phyloP scores from a whole-genome alignment of 495 filamentous ascomycete species.

The Emericellopsis terricola region DNA sequence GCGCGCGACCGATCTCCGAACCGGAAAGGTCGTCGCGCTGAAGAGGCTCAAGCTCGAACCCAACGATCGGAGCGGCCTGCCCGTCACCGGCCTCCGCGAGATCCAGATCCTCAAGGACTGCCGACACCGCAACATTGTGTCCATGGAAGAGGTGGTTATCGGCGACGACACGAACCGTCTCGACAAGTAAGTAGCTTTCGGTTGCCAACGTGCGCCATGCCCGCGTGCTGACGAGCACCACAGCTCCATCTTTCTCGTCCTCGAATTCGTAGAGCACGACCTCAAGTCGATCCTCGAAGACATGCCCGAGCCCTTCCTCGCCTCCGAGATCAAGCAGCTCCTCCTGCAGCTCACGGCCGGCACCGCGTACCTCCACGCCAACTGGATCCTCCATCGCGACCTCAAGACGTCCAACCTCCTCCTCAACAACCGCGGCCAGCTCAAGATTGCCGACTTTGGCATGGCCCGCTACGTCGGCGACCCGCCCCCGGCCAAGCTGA shows the following conservation, averaged over 20 bases:
- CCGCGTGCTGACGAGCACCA: constrained; percentile 4
- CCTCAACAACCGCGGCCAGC: constrained; percentile 83
- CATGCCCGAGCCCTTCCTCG: constrained; percentile 86
- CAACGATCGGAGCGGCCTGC: constrained; percentile 60
- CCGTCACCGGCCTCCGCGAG: constrained; percentile 82
- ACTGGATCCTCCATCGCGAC: constrained; percentile 94
- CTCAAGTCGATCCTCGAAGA: constrained; percentile 85
- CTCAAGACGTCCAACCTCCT: constrained; percentile 94
- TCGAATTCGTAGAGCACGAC: constrained; percentile 97
- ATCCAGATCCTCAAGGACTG: constrained; percentile 41
- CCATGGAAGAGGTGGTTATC: constrained; percentile 71
- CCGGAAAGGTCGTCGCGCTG: constrained; percentile 76
- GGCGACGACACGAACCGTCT: constrained; percentile 44
- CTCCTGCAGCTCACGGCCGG: constrained; percentile 69
- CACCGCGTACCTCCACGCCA: constrained; percentile 66
- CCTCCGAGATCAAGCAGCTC: constrained; percentile 84
- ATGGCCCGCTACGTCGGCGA: constrained; percentile 87
- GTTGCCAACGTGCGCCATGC: neutral
- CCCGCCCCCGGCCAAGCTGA: constrained; percentile 63
- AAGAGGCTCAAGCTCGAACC: constrained; percentile 91
- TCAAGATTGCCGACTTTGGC: constrained; percentile 95
- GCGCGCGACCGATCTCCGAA: constrained; percentile 58
- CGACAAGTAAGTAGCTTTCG: constrained; percentile 44
- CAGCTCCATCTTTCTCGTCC: constrained; percentile 74
- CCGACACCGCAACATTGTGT: constrained; percentile 59